Evolutionary conservation across 2,329 filamentous ascomycete species (phyloP), one percentile per base, ranked within the genome.

Genomic region (Escovopsis sp.): DNA sequence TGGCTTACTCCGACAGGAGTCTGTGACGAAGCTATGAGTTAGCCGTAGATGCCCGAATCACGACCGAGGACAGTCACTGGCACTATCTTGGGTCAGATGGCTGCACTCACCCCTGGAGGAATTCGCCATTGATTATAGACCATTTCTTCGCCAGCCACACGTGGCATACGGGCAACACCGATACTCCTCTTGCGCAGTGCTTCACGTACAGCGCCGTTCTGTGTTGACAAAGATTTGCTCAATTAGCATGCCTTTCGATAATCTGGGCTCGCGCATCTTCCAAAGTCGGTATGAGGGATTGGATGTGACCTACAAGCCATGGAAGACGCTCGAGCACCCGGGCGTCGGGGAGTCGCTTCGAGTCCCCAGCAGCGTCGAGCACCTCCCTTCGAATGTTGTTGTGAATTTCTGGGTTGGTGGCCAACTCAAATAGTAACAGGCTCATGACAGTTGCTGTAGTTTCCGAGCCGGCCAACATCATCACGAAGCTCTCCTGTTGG

Each of bases 401-500:
- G 1, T 60, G 48, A 5, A 60, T 52, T 0, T 45, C 6, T 0
- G 60, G 58, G 15, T 60, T 53, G 12, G 49, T 44, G 23, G 62
- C 56, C 3, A 66, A 47, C 52, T 63, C 45, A 49, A 56, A 67
- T 6, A 58, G 52, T 7, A 58, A 48, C 8, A 62, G 46, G 3
- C 55, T 48, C 19, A 68, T 49, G 0, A 56, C 51, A 49, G 53
- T 55, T 8, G 54, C 53, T 0, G 56, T 59, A 0, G 63, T 67
- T 38, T 63, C 56, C 10, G 58, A 61, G 4, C 61, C 64, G 3
- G 63, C 64, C 1, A 52, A 52, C 9, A 59, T 51, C 1, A 62
- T 40, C 1, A 53, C 47, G 12, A 51, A 36, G 19, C 52, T 56
- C 19, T 67, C 64, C 10, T 57, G 49, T 5, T 47, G 48, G 6